Percentiles rank a stretch among this genome's conserved stretches.
These are phyloP conservation scores for Fomitopsis serialis DNA, from an alignment of 768 basidiomycete species.

Conservation along the genomic window DNA sequence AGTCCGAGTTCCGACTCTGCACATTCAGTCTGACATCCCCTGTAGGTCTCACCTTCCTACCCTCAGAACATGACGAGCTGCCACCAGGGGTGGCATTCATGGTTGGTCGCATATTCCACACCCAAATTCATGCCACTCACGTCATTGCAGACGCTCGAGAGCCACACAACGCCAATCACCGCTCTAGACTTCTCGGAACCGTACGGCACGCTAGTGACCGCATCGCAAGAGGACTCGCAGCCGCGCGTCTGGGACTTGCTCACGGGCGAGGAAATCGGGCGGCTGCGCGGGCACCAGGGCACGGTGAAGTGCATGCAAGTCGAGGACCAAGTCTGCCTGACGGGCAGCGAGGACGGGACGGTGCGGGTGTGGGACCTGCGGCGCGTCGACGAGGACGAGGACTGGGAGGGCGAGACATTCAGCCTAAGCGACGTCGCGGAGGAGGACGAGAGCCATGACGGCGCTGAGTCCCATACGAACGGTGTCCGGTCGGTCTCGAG, in stretches of 20 bases:
- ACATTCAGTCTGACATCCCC: neutral
- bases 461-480: constrained; percentile 24
- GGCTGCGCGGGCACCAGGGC: constrained; percentile 75
- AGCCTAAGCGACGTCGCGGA: constrained; percentile 59
- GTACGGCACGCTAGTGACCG: constrained; percentile 88
- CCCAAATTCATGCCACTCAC: constrained; percentile 7
- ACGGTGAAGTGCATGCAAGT: constrained; percentile 89
- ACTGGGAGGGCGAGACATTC: constrained; percentile 52
- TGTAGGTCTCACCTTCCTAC: constrained; percentile 88
- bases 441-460: constrained; percentile 47
- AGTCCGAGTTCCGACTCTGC: neutral
- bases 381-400: constrained; percentile 69
- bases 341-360: constrained; percentile 83
- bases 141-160: constrained; percentile 64
- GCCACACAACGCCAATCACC: constrained; percentile 76
- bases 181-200: constrained; percentile 96
- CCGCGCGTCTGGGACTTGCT: constrained; percentile 95
- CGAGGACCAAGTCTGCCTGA: constrained; percentile 85
- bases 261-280: constrained; percentile 81
- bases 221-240: constrained; percentile 79
- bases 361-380: constrained; percentile 90
- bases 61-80: constrained; percentile 94
- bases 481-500: constrained; percentile 36
- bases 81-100: constrained; percentile 96
- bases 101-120: constrained; percentile 39